A percentile compares a stretch with the other conserved stretches of the same genome.
phyloP scores from a whole-genome alignment of 805 yeast genomes.

The Yamadazyma kitorensis region DNA sequence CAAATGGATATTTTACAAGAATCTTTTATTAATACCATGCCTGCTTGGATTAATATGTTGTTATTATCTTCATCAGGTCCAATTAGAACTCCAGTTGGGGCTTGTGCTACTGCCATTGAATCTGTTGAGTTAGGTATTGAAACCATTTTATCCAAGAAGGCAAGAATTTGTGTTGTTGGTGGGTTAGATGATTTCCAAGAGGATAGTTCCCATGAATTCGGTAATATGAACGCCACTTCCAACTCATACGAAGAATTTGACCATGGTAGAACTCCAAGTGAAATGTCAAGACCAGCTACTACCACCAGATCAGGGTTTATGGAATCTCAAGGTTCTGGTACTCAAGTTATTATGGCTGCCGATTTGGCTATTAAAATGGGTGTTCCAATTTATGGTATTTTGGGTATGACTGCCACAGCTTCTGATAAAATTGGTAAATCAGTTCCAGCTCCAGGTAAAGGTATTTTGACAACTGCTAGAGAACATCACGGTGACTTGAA shows the following conservation, averaged over 20 bases:
- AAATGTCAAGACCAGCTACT: slow-evolving; percentile 98
- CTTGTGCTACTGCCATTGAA: slow-evolving; percentile 99
- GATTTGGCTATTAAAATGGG: slow-evolving; percentile 96
- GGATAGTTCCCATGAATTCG: slow-evolving; percentile 97
- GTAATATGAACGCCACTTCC: slow-evolving; percentile 98
- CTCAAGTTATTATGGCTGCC: slow-evolving; percentile 94
- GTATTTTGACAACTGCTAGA: slow-evolving; percentile 96
- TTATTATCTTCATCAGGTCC: slow-evolving; percentile 97
- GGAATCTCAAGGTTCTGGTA: slow-evolving; percentile 99
- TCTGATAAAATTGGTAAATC: slow-evolving; percentile 98
- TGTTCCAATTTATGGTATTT: slow-evolving; percentile 95
- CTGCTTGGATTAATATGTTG: slow-evolving; percentile 99
- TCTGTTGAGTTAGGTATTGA: slow-evolving; percentile 96
- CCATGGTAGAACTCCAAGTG: slow-evolving; percentile 96
- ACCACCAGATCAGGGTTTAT: slow-evolving; percentile 95
- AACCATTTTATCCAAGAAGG: slow-evolving; percentile 89
- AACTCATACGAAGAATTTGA: slow-evolving; percentile 83
- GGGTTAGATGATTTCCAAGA: slow-evolving; percentile 99
- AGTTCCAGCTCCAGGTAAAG: slow-evolving; percentile 99
- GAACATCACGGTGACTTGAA: slow-evolving; percentile 82
- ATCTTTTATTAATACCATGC: slow-evolving; percentile 97
- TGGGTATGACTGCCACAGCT: slow-evolving; percentile 95
- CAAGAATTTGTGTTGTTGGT: slow-evolving; percentile 95
- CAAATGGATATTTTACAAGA: slow-evolving; percentile 98
- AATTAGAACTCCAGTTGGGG: slow-evolving; percentile 98